A percentile compares a stretch with the other conserved stretches of the same genome.
Evolutionary conservation across 2,329 filamentous ascomycete species (phyloP).

Genomic region (Clonostachys byssicola): DNA sequence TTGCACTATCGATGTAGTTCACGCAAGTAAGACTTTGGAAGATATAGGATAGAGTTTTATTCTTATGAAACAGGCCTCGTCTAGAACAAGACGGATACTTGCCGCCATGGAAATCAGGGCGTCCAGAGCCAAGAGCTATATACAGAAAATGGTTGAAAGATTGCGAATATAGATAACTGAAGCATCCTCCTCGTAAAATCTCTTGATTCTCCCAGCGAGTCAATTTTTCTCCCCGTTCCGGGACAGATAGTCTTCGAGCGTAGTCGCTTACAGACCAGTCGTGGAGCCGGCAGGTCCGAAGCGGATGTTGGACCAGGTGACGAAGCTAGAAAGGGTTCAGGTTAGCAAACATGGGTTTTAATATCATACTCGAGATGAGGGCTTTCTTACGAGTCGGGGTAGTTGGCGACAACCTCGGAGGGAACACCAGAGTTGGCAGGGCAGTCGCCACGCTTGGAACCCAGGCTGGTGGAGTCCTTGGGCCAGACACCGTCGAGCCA

Average conservation of each 20-base stretch:
- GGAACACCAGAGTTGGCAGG: conserved; percentile 14
- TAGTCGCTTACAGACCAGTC: conserved; percentile 9
- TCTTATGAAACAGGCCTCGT: too few species aligned
- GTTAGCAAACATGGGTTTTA: conserved; percentile 2
- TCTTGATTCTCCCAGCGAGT: background rate
- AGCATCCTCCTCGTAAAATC: too few species aligned
- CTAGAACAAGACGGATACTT: too few species aligned
- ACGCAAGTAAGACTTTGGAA: too few species aligned
- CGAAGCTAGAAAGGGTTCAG: conserved; percentile 18
- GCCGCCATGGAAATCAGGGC: too few species aligned
- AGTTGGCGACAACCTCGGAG: conserved; percentile 9
- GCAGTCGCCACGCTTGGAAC: conserved; percentile 14
- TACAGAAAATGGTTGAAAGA: too few species aligned
- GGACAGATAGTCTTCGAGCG: too few species aligned
- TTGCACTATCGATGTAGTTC: too few species aligned
- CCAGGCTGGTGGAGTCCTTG: conserved; percentile 8
- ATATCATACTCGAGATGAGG: background rate
- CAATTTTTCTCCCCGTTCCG: too few species aligned
- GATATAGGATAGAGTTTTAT: too few species aligned
- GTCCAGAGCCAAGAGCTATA: too few species aligned
- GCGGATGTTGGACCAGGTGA: conserved; percentile 45
- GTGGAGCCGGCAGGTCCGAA: conserved; percentile 42
- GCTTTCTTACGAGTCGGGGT: conserved; percentile 8
- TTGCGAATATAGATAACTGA: too few species aligned
- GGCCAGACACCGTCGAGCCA: conserved; percentile 66